Base-by-base conservation (phyloP, 2,329 filamentous ascomycete genomes). In the Orbilia javanica region DNA sequence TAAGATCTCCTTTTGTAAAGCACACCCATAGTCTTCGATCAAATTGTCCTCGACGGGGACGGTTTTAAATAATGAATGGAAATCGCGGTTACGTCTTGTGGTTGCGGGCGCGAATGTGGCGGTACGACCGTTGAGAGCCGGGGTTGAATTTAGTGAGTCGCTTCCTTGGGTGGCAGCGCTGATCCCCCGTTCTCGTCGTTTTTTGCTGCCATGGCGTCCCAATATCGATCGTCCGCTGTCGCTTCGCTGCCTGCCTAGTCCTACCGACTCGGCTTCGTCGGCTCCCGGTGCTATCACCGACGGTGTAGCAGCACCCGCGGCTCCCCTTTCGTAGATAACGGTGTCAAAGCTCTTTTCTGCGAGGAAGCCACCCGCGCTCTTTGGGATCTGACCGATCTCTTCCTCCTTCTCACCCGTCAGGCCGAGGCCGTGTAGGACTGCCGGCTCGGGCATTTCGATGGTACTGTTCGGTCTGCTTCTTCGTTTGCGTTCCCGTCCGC, bases 1-100 rank as follows among this genome's bases (percentile, higher is more conserved):
- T 39, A 99, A 88, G 78, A 99, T 99, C 83, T 99, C 96, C 80
- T 94, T 90, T 84, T 99, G 96, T 75, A 99, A 84, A 3, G 96
- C 96, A 83, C 96, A 97, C 84, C 96, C 97, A 84, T 98, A 99
- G 84, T 99, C 96, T 83, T 99, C 96, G 80, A 99, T 98, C 27
- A 99, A 88, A 83, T 97, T 97, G 84, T 99, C 96, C 82, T 99
- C 96, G 80, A 98, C 95, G 0, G 96, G 96, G 0, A 99, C 96
- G 83, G 94, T 98, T 84, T 96, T 92, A 87, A 99, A 99, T 1
- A 97, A 86, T 75, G 89, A 89, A 84, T 99, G 96, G 82, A 98
- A 99, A 83, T 98, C 96, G 60, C 93, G 90, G 84, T 99, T 99
- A 71, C 96, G 90, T 85, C 96, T 97, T 84, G 96, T 97, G 83